Evolutionary conservation across 2,329 filamentous ascomycete genomes (phyloP).

Genomic region (Stachybotrys elegans): DNA sequence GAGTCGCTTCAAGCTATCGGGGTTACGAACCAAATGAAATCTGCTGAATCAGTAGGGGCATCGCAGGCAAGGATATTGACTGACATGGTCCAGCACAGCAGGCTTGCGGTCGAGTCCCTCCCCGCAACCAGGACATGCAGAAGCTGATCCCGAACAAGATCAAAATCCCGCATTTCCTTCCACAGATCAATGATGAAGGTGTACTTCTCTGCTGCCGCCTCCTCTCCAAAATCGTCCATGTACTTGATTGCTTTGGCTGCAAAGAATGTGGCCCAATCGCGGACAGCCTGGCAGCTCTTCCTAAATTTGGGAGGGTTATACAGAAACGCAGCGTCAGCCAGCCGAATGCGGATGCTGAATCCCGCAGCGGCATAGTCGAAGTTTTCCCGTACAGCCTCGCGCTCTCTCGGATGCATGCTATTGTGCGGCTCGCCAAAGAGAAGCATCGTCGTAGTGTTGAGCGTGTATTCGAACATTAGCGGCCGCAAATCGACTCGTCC

Average conservation of each 20-base stretch:
- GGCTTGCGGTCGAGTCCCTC: background rate
- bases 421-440: constrained; percentile 17
- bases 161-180: constrained; percentile 5
- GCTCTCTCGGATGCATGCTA: constrained; percentile 9
- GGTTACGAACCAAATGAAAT: background rate
- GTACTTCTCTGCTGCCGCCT: constrained; percentile 30
- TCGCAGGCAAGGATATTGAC: background rate
- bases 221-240: background rate
- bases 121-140: background rate
- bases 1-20: background rate
- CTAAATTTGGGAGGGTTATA: background rate
- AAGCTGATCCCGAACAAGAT: background rate
- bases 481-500: constrained; percentile 15
- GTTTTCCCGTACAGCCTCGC: constrained; percentile 10
- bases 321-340: background rate
- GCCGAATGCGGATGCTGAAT: background rate
- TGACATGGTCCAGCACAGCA: background rate
- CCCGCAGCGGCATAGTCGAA: background rate
- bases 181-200: constrained; percentile 34
- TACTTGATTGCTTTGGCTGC: constrained; percentile 18
- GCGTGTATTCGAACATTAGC: constrained; percentile 16
- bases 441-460: constrained; percentile 14
- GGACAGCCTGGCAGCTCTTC: background rate
- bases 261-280: constrained; percentile 15
- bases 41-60: background rate